A percentile compares a stretch with the other conserved stretches of the same genome.
Conservation (phyloP, 192 early-diverging fungal species). For the Chytriomyces confervae region DNA sequence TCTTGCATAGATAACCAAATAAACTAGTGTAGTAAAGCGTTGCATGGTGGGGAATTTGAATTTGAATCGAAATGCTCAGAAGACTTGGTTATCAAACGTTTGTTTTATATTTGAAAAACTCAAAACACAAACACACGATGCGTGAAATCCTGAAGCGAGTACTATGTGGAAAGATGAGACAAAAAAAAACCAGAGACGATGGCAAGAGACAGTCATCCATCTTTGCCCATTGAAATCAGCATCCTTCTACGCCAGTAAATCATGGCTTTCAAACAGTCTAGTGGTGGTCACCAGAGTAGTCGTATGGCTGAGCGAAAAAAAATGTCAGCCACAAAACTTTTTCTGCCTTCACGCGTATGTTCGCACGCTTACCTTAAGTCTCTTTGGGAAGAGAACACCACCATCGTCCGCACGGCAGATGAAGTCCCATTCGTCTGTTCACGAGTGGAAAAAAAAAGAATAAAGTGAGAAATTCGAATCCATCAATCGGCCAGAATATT, state of each 20-base stretch:
- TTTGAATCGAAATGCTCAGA: too few species aligned
- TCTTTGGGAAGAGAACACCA: conserved; percentile 35
- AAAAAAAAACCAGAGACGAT: background rate
- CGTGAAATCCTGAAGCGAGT: too few species aligned
- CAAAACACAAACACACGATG: background rate
- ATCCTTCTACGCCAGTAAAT: background rate
- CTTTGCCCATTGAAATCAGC: background rate
- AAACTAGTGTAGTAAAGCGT: too few species aligned
- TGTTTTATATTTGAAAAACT: background rate
- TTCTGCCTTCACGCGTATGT: background rate
- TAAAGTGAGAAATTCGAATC: too few species aligned
- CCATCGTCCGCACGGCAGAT: conserved; percentile 45
- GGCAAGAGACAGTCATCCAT: background rate
- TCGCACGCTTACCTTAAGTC: conserved; percentile 17
- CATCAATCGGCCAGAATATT: too few species aligned
- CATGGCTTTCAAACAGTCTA: background rate
- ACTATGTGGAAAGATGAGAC: background rate
- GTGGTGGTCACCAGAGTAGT: conserved; percentile 29
- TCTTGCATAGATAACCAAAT: too few species aligned
- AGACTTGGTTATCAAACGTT: background rate
- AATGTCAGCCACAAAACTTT: background rate
- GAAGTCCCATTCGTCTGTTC: conserved; percentile 52
- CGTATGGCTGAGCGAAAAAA: background rate
- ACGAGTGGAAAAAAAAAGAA: too few species aligned
- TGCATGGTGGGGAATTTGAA: too few species aligned